Base-by-base conservation (phyloP, 1,284 basidiomycete species). In the Hemileia vastatrix region DNA sequence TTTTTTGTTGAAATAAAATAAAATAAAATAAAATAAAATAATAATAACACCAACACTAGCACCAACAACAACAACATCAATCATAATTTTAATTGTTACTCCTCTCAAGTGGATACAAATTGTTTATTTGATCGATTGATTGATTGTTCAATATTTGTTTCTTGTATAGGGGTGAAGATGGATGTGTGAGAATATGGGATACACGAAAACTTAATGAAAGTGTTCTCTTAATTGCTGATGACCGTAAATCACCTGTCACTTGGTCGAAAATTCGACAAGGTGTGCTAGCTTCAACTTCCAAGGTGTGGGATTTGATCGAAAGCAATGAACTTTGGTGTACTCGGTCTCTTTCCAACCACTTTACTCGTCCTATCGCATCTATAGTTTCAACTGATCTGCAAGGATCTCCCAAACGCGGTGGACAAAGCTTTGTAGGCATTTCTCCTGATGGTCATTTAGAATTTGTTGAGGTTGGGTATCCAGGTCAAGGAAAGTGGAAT, bases 361-460 rank as follows among this genome's bases (percentile, higher is more conserved):
- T 33, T 23, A 44, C 58, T 2, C 54, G 50, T 33, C 58, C 58
- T n/a, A 43, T 49, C 2, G 50, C 33, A 23, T 58, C 58, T 18
- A 40, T 40, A 24, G 11, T 44, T 11, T 19, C 15, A n/a, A 19
- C 47, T 2, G 13, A n/a, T 23, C 11, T 48, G 19, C 6, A 47
- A 21, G 13, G n/a, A 40, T 18, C 31, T 31, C 11, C 2, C 4
- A 13, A 13, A 24, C 32, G 40, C 27, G 23, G 24, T 21, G 11
- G n/a, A 9, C 24, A 44, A 23, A 45, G 33, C 27, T 54, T 36
- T n/a, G 40, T 60, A 11, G 36, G 50, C 9, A 48, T 60, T 21
- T 60, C 58, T 9, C 51, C 40, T 15, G 58, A 60, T 27, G 58
- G 58, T 19, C 58, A 60, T 24, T 32, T 60, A 8, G 58, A 60